phyloP scores from a whole-genome alignment of 805 yeast genomes.

The Yarrowia sp. region DNA sequence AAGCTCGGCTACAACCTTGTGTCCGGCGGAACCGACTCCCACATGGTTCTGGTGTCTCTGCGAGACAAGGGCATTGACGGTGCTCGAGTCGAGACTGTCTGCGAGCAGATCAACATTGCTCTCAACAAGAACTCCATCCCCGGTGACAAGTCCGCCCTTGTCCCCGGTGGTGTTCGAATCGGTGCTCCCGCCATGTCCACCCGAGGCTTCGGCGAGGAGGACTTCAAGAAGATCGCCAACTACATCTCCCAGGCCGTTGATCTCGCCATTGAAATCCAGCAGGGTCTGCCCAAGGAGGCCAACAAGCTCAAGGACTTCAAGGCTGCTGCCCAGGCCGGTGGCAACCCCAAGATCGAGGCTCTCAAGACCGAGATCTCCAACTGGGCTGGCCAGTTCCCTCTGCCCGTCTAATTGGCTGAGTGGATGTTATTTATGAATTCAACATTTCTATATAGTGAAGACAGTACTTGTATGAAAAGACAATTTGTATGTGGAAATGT shows the following conservation, averaged over 20 bases:
- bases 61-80: slow-evolving; percentile 93
- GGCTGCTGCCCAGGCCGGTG: slow-evolving; percentile 69
- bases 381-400: slow-evolving; percentile 73
- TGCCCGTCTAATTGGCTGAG: slow-evolving; percentile 48
- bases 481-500: too few relatives aligned
- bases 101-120: slow-evolving; percentile 94
- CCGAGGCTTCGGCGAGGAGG: slow-evolving; percentile 90
- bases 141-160: slow-evolving; percentile 94
- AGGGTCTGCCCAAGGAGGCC: slow-evolving; percentile 84
- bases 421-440: slow-evolving; percentile 27
- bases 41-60: slow-evolving; percentile 89
- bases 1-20: slow-evolving; percentile 79
- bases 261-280: slow-evolving; percentile 78
- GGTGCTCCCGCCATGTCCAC: slow-evolving; percentile 99
- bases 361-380: slow-evolving; percentile 79
- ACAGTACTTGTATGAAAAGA: not conserved
- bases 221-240: slow-evolving; percentile 78
- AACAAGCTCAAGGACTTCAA: slow-evolving; percentile 97
- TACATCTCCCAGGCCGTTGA: slow-evolving; percentile 82
- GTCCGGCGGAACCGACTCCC: slow-evolving; percentile 96
- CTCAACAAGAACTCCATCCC: slow-evolving; percentile 97
- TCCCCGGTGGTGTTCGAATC: slow-evolving; percentile 96
- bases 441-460: slow-evolving; percentile 35
- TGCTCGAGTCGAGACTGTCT: slow-evolving; percentile 94
- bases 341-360: slow-evolving; percentile 69